Base-by-base conservation (phyloP, 1,139 yeast species). In the Saccharomyces hybrid region DNA sequence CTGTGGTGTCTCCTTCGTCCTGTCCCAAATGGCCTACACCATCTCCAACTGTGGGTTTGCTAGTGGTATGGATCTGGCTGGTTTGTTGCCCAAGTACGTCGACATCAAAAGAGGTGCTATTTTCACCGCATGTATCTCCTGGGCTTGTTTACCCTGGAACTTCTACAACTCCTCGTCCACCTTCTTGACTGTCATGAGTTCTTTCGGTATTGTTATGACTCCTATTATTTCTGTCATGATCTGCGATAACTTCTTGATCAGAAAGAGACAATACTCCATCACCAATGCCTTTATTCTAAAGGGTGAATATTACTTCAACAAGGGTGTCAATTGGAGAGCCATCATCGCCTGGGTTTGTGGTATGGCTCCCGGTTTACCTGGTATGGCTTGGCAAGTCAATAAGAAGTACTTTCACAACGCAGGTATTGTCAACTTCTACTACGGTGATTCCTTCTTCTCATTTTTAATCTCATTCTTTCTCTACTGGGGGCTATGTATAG, bases 1-100 rank as follows among this genome's bases (percentile, higher is more conserved):
- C 60, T 73, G 76, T 57, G 76, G 78, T 26, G 61, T 77, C 9
- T 71, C 78, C 2, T 78, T 79, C 66, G 67, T 73, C 26, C 61
- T 75, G 50, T 79, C 80, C 4, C 80, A 78, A 59, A 67, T 79
- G 14, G 76, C 78, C 54, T 74, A 78, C 52, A 79, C 79, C 49
- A 71, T 75, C 26, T 73, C 78, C 52, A 79, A 78, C 55, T 77
- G 79, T 63, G 81, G 79, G 21, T 72, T 78, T 55, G 78, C 83
- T 4, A 78, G 78, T 56, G 82, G 83, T 50, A 78, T 78, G 72
- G 82, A 79, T 64, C 63, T 78, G 52, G 72, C 80, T 6, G 80
- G 81, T 52, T 60, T 78, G 28, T 67, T 74, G 49, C 83, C 83
- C 32, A 73, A 70, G 57, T 80, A 77, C 63, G 71, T 81, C 61